These are phyloP conservation scores for Aspergillus haitiensis DNA, from an alignment of 495 filamentous ascomycete species.

Conservation along the genomic window DNA sequence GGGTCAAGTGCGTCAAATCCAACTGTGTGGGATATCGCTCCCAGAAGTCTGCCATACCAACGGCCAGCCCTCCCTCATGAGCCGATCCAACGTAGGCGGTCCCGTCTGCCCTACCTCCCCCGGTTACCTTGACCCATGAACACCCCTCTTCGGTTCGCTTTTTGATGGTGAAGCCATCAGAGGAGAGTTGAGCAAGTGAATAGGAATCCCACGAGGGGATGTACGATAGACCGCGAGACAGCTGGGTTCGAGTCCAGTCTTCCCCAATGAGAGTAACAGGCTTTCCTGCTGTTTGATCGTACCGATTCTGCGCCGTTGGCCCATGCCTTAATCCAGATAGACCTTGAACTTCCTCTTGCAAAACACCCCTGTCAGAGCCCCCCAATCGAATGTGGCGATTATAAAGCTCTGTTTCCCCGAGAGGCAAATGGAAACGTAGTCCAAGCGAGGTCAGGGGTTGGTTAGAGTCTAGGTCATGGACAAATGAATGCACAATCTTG, in stretches of 20 bases:
- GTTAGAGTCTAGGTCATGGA: conserved; percentile 37
- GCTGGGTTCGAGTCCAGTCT: conserved; percentile 33
- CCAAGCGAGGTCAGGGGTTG: conserved; percentile 44
- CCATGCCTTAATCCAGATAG: conserved; percentile 45
- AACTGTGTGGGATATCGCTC: conserved; percentile 50
- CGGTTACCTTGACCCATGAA: conserved; percentile 52
- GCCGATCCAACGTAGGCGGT: conserved; percentile 49
- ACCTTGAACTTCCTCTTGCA: conserved; percentile 43
- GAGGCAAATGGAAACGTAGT: conserved; percentile 40
- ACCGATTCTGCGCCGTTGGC: conserved; percentile 33
- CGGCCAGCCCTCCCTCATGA: conserved; percentile 43
- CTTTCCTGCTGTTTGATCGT: conserved; percentile 38
- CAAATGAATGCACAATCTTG: conserved; percentile 37
- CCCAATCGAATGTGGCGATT: conserved; percentile 44
- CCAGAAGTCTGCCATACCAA: conserved; percentile 53
- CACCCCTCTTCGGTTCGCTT: conserved; percentile 50
- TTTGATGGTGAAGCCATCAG: conserved; percentile 52
- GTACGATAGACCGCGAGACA: conserved; percentile 38
- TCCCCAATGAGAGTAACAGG: conserved; percentile 28
- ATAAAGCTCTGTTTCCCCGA: conserved; percentile 37
- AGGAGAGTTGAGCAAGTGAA: conserved; percentile 44
- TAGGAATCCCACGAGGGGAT: conserved; percentile 52
- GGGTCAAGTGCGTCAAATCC: conserved; percentile 40
- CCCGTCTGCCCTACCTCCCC: conserved; percentile 48
- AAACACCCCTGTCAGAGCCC: conserved; percentile 36